These are phyloP conservation scores for Panicum miliaceum DNA, from an alignment of 176 grass and related monocot genomes.

Conservation along the genomic window DNA sequence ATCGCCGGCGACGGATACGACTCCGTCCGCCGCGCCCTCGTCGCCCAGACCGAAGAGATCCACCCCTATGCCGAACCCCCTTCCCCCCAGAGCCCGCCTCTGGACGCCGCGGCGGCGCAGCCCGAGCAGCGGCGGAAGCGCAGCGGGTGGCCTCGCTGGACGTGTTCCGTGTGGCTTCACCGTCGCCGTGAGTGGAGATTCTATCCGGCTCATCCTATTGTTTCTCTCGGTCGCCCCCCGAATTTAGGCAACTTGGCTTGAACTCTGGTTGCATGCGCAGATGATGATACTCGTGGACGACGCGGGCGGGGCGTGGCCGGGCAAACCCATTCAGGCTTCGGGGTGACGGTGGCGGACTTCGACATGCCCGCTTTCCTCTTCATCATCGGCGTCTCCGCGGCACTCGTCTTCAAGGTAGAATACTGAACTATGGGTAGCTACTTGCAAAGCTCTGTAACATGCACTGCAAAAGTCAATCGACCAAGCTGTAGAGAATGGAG, in stretches of 20 bases:
- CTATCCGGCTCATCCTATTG: neutral
- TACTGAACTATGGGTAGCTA: neutral
- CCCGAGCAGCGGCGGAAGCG: conserved; percentile 43
- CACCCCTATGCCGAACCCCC: conserved; percentile 31
- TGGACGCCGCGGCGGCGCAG: conserved; percentile 3
- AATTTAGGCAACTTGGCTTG: neutral
- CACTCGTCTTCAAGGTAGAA: conserved; percentile 91
- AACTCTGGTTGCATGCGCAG: conserved; percentile 31
- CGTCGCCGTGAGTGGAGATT: conserved; percentile 56
- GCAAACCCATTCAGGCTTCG: no score
- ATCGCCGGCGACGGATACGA: conserved; percentile 48
- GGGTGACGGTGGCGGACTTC: conserved; percentile 91
- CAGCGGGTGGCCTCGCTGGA: conserved; percentile 77
- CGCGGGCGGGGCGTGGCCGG: conserved; percentile 87
- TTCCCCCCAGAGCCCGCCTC: neutral
- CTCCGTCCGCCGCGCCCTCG: conserved; percentile 43
- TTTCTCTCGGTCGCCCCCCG: neutral
- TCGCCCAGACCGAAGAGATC: conserved; percentile 50
- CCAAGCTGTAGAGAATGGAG: neutral
- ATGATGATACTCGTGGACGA: conserved; percentile 96
- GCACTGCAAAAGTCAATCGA: neutral
- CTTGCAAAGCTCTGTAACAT: neutral
- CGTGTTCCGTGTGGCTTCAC: conserved; percentile 93
- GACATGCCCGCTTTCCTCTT: conserved; percentile 96
- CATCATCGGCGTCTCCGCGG: conserved; percentile 80